Evolutionary conservation across 1,284 basidiomycete species (phyloP).

Genomic region (Leucoagaricus sp.): DNA sequence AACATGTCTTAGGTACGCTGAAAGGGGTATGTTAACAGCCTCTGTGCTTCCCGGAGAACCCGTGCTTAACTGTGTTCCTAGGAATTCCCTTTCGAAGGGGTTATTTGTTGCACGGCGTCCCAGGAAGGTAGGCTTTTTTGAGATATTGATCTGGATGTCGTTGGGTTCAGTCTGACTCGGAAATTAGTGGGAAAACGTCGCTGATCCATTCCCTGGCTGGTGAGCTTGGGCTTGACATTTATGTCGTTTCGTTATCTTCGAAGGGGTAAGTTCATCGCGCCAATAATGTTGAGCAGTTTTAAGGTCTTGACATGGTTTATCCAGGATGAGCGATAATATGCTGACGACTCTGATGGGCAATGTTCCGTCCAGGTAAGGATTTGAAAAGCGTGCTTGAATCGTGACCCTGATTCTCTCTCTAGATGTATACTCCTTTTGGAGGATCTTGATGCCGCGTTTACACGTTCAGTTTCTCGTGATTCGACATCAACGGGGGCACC

Average conservation of each 20-base stretch:
- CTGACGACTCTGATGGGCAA: slow-evolving; percentile 80
- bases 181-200: slow-evolving; percentile 74
- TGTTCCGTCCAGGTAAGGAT: slow-evolving; percentile 73
- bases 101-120: slow-evolving; percentile 82
- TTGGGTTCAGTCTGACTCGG: slow-evolving; percentile 12
- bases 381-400: neutral
- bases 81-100: slow-evolving; percentile 86
- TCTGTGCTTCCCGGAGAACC: slow-evolving; percentile 15
- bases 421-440: slow-evolving; percentile 88
- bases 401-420: neutral
- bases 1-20: slow-evolving; percentile 66
- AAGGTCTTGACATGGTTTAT: slow-evolving; percentile 4
- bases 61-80: slow-evolving; percentile 28
- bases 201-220: slow-evolving; percentile 85
- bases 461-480: slow-evolving; percentile 79
- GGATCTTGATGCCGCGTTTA: slow-evolving; percentile 86
- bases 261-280: slow-evolving; percentile 63
- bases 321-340: slow-evolving; percentile 85
- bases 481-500: slow-evolving; percentile 73
- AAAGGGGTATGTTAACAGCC: slow-evolving; percentile 59
- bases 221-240: slow-evolving; percentile 85
- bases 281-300: slow-evolving; percentile 12
- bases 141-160: neutral
- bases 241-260: slow-evolving; percentile 81
- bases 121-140: slow-evolving; percentile 61